Evolutionary conservation across 768 basidiomycete genomes (phyloP).

Genomic region (Suillus lakei): DNA sequence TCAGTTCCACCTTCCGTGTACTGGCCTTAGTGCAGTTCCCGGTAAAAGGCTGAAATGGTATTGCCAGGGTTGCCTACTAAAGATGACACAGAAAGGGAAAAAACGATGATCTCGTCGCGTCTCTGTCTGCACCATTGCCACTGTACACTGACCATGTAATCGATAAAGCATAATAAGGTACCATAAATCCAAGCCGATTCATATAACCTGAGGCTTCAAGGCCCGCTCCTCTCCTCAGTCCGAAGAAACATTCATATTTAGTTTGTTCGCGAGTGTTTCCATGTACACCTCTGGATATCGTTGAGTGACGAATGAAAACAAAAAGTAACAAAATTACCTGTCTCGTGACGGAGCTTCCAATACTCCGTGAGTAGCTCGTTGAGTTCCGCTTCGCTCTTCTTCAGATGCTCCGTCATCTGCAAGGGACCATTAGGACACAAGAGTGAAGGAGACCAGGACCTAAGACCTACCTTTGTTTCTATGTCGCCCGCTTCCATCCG

Average conservation of each 20-base stretch:
- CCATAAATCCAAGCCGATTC: not conserved
- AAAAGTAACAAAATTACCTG: constrained; percentile 50
- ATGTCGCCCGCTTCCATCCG: constrained; percentile 70
- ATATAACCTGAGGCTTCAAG: too few species aligned
- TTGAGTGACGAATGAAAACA: not conserved
- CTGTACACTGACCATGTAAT: not conserved
- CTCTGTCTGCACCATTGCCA: not conserved
- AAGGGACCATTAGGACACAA: constrained; percentile 5
- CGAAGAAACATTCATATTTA: constrained; percentile 58
- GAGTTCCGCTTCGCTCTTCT: constrained; percentile 76
- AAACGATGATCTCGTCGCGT: constrained; percentile 21
- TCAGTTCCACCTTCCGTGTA: constrained; percentile 78
- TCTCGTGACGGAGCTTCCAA: constrained; percentile 77
- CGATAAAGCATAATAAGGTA: not conserved
- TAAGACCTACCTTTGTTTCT: constrained; percentile 58
- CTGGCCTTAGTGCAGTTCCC: constrained; percentile 61
- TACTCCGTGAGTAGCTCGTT: constrained; percentile 83
- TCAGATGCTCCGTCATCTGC: constrained; percentile 81
- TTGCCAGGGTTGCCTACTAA: constrained; percentile 63
- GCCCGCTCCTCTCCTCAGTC: constrained; percentile 17
- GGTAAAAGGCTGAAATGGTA: constrained; percentile 67
- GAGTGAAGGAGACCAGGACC: not conserved
- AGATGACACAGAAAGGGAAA: constrained; percentile 40
- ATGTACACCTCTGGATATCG: constrained; percentile 72
- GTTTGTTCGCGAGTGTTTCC: constrained; percentile 83